phyloP scores from a whole-genome alignment of 1,139 yeast genomes.

The Saccharomyces hybrid region DNA sequence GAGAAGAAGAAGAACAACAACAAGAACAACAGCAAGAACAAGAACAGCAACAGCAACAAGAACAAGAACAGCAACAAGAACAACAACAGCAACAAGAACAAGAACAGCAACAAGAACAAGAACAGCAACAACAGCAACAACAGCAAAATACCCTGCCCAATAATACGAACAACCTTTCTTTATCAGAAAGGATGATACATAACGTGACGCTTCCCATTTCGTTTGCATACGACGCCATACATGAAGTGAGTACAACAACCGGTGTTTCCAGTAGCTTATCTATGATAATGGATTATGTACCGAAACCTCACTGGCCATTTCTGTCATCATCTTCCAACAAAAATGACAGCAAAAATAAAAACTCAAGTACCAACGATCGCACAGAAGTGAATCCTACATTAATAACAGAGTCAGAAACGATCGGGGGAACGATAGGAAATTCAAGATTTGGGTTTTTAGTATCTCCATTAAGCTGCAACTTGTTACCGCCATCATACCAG shows the following conservation, averaged over 20 bases:
- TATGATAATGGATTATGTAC: conserved; percentile 24
- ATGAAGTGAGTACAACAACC: conserved; percentile 31
- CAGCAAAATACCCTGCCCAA: neutral
- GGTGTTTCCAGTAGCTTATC: conserved; percentile 30
- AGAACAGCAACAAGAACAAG: too few species aligned
- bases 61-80: neutral
- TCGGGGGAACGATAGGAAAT: neutral
- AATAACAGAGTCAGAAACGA: neutral
- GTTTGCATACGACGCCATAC: conserved; percentile 31
- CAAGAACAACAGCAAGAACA: neutral
- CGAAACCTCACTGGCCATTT: conserved; percentile 12
- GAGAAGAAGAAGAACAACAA: conserved; percentile 1
- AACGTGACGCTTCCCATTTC: conserved; percentile 28
- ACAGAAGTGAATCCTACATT: neutral
- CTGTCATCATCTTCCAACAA: conserved; percentile 4
- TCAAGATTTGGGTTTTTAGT: conserved; percentile 25
- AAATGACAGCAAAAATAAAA: conserved; percentile 3
- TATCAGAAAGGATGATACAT: conserved; percentile 9
- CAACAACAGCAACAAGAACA: neutral
- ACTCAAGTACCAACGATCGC: neutral
- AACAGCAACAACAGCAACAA: neutral
- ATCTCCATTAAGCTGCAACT: conserved; percentile 23
- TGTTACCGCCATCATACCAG: conserved; percentile 24
- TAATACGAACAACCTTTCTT: neutral
- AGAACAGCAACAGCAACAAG: neutral